Evolutionary conservation across 768 basidiomycete genomes (phyloP), one percentile per base, ranked within the genome.

Genomic region (Pholiota molesta): DNA sequence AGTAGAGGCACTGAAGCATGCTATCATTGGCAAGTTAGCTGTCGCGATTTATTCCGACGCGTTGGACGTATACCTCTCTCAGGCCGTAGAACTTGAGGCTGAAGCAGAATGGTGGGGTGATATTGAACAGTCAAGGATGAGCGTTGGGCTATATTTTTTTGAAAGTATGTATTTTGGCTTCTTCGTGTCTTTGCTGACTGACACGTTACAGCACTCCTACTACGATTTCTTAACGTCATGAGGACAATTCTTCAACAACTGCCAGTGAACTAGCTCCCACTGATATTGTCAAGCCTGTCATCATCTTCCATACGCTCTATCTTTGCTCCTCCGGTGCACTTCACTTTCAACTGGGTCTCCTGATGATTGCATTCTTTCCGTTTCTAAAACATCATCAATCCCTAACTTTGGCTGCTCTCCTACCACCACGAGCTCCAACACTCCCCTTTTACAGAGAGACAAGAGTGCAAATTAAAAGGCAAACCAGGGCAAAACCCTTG

Each of bases 71-170:
- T 85, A 87, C 61, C 73, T 97, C 61, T 69, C 78, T 10, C 86
- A 92, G 68, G 92, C 95, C 1, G 78, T 84, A 9, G 73, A 86
- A 35, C 85, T 88, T 13, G 94, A 95, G 67, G 74, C 80, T 6
- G 92, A 95, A 68, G 86, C 91, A 19, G 85, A 91, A 49, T 97
- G 91, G 90, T 98, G 95, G 95, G 81, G 82, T 16, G 82, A 86
- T 29, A 72, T 91, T 45, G 87, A 89, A 64, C 81, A 85, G 33
- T 93, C 90, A 3, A 69, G 78, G 28, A 65, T 74, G 55, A 82
- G 79, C 19, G 80, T 89, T 10, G 81, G 82, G 3, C 76, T 83
- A 69, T 94, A 91, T 73, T 78, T 96, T 28, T 63, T 96, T 1
- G 91, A 95, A 78, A 92, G 94, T 96, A 69, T 67, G 88, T 78